A percentile compares a stretch with the other conserved stretches of the same genome.
These are phyloP conservation scores for Lachancea nothofagi DNA, from an alignment of 805 yeast genomes.

Conservation along the genomic window DNA sequence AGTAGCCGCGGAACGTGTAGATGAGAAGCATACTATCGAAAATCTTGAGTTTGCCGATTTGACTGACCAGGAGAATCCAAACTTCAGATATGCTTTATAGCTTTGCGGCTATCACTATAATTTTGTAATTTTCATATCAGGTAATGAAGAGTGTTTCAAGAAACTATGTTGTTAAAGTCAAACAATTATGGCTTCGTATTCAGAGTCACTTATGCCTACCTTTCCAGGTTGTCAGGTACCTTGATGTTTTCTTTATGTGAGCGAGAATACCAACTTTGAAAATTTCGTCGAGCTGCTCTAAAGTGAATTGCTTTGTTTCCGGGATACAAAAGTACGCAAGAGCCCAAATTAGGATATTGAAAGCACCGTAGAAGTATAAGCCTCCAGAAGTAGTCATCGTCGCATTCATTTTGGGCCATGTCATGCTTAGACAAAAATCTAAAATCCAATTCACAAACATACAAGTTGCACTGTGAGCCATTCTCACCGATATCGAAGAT, in stretches of 20 bases:
- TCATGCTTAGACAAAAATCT: slow-evolving; percentile 47
- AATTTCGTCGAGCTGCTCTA: slow-evolving; percentile 73
- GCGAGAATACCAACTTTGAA: slow-evolving; percentile 35
- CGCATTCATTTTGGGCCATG: slow-evolving; percentile 45
- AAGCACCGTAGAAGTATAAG: slow-evolving; percentile 48
- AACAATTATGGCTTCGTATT: no score
- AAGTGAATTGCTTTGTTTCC: slow-evolving; percentile 64
- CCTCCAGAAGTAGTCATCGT: slow-evolving; percentile 47
- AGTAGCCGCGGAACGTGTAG: slow-evolving; percentile 17
- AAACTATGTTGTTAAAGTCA: no score
- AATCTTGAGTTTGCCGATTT: slow-evolving; percentile 41
- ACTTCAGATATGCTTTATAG: slow-evolving; percentile 33
- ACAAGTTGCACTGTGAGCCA: slow-evolving; percentile 46
- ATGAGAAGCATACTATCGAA: slow-evolving; percentile 16
- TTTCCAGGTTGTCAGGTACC: no score
- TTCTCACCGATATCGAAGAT: slow-evolving; percentile 41
- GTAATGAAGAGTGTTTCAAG: no score
- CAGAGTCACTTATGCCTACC: no score
- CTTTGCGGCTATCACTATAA: no score
- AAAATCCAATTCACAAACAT: slow-evolving; percentile 41
- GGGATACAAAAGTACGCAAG: slow-evolving; percentile 43
- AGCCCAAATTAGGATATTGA: slow-evolving; percentile 45
- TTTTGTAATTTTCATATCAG: no score
- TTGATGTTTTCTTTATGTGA: not conserved
- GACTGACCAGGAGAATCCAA: slow-evolving; percentile 41